Evolutionary conservation across 345 rosid species (phyloP).

Genomic region (Anastatica hierochuntica): DNA sequence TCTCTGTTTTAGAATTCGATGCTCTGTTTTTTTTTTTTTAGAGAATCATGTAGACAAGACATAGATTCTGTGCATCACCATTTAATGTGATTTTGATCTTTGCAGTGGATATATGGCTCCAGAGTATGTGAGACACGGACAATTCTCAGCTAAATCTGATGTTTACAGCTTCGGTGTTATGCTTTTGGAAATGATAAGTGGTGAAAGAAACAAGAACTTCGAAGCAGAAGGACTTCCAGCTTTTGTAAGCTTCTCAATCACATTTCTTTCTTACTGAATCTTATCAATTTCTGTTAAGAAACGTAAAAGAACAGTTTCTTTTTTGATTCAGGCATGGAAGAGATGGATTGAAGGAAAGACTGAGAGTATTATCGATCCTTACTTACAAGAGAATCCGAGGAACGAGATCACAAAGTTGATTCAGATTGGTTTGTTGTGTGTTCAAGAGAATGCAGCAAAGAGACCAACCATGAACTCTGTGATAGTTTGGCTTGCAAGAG

Average conservation of each 20-base stretch:
- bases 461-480: slow-evolving; percentile 47
- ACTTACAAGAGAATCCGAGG: slow-evolving; percentile 15
- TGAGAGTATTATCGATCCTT: slow-evolving; percentile 34
- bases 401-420: slow-evolving; percentile 37
- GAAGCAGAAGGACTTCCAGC: slow-evolving; percentile 23
- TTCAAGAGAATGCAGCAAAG: no score
- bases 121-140: slow-evolving; percentile 37
- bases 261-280: neutral
- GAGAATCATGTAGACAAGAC: neutral
- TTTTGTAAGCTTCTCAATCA: slow-evolving; percentile 15
- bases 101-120: no score
- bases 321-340: slow-evolving; percentile 37
- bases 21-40: neutral
- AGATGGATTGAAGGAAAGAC: slow-evolving; percentile 39
- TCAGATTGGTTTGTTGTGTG: slow-evolving; percentile 46
- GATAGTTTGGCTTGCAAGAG: slow-evolving; percentile 38
- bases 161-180: slow-evolving; percentile 46
- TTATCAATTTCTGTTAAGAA: neutral
- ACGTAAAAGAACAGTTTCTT: neutral
- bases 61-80: neutral
- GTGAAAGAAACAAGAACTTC: slow-evolving; percentile 39
- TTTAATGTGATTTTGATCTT: neutral
- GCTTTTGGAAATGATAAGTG: slow-evolving; percentile 38
- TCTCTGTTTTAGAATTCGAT: neutral
- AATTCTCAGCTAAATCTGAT: slow-evolving; percentile 41